phyloP scores from a whole-genome alignment of 495 filamentous ascomycete genomes.

The Podospora bellae-mahoneyi region DNA sequence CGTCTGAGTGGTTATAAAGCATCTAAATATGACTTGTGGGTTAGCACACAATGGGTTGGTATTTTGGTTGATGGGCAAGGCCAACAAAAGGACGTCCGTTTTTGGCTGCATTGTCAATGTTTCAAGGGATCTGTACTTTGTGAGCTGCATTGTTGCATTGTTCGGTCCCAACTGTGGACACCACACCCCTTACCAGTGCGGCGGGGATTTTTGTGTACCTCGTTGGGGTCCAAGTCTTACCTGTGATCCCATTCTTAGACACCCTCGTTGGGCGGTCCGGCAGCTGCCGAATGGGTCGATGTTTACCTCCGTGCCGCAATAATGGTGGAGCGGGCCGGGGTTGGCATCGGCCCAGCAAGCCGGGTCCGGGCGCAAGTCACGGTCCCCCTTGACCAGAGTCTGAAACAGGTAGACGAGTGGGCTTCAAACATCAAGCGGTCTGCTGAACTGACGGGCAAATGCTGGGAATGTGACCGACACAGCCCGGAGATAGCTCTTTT shows the following conservation, averaged over 20 bases:
- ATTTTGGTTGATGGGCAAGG: not conserved
- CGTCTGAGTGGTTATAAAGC: not conserved
- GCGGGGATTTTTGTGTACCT: not conserved
- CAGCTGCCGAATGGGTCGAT: conserved; percentile 1
- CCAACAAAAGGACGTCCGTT: not conserved
- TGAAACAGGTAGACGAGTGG: conserved; percentile 16
- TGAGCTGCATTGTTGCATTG: not conserved
- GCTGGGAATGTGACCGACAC: not conserved
- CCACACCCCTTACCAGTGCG: conserved; percentile 3
- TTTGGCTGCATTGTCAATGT: not conserved
- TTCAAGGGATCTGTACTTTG: not conserved
- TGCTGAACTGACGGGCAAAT: not conserved
- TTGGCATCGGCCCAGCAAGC: conserved; percentile 8
- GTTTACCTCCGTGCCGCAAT: conserved; percentile 11
- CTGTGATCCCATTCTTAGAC: not conserved
- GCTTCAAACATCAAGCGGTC: conserved; percentile 15
- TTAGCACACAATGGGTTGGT: not conserved
- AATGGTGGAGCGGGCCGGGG: conserved; percentile 13
- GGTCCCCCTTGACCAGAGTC: not conserved
- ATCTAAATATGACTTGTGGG: not conserved
- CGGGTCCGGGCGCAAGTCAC: not conserved
- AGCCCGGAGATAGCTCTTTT: not conserved
- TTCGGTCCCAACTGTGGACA: not conserved
- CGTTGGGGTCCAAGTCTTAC: not conserved
- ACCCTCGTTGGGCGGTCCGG: not conserved